Evolutionary conservation across 2,329 filamentous ascomycete species (phyloP).

Genomic region (Ascochyta koolunga): DNA sequence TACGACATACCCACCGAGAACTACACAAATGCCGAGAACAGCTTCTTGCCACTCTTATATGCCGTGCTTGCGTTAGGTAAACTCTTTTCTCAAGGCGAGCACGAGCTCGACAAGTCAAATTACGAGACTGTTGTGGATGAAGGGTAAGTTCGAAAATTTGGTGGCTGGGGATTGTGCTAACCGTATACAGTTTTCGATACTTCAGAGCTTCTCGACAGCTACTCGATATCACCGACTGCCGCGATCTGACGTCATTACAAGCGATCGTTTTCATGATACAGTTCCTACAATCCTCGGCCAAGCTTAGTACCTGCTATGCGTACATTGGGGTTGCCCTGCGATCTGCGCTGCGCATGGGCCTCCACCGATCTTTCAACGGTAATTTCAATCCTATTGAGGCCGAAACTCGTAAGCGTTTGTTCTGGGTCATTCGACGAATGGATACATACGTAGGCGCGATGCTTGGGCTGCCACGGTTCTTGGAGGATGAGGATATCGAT

Average conservation of each 20-base stretch:
- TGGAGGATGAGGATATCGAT: conserved; percentile 58
- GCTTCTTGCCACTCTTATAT: conserved; percentile 57
- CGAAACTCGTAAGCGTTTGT: conserved; percentile 58
- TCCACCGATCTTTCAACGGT: conserved; percentile 56
- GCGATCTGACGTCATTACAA: conserved; percentile 57
- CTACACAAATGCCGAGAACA: conserved; percentile 54
- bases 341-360: conserved; percentile 58
- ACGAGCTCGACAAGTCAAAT: conserved; percentile 45
- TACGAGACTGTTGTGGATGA: conserved; percentile 57
- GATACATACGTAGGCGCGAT: conserved; percentile 60
- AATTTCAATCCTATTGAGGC: conserved; percentile 57
- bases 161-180: conserved; percentile 18
- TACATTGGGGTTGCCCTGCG: conserved; percentile 59
- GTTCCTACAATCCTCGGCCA: conserved; percentile 59
- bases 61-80: conserved; percentile 56
- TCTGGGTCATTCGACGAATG: conserved; percentile 59
- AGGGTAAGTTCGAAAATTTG: conserved; percentile 41
- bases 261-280: conserved; percentile 61
- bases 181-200: conserved; percentile 52
- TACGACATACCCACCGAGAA: conserved; percentile 68
- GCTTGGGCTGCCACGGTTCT: conserved; percentile 56
- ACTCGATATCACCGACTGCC: conserved; percentile 60
- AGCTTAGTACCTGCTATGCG: conserved; percentile 59
- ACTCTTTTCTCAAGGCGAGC: conserved; percentile 52
- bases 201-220: conserved; percentile 57